Evolutionary conservation across 106 monocot species (phyloP).

Genomic region (Alisma plantagoaquatica): DNA sequence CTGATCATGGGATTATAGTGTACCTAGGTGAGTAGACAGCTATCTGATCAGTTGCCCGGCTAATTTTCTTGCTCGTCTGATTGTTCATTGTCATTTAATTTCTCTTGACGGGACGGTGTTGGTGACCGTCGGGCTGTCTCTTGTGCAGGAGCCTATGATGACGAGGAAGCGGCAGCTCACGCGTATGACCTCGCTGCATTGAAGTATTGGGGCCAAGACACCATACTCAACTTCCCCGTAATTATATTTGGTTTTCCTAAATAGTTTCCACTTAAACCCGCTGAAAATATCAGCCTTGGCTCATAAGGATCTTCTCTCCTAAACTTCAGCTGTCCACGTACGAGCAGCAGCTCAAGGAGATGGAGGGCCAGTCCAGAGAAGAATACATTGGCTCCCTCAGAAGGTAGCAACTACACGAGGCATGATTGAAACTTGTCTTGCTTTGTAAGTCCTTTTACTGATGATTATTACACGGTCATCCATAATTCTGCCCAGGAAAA

Average conservation of each 20-base stretch:
- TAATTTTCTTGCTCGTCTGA: too few relatives aligned
- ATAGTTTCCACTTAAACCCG: too few relatives aligned
- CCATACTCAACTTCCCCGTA: slow-evolving; percentile 80
- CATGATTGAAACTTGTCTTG: neutral
- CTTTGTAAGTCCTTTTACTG: neutral
- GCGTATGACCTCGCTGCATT: slow-evolving; percentile 83
- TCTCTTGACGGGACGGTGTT: too few relatives aligned
- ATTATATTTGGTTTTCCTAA: too few relatives aligned
- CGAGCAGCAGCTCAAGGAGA: slow-evolving; percentile 55
- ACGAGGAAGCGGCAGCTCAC: slow-evolving; percentile 70
- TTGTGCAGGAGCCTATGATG: slow-evolving; percentile 78
- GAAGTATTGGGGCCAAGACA: slow-evolving; percentile 88
- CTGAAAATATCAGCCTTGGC: too few relatives aligned
- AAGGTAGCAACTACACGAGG: slow-evolving; percentile 44
- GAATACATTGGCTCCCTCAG: slow-evolving; percentile 77
- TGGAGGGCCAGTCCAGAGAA: slow-evolving; percentile 60
- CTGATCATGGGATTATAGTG: too few relatives aligned
- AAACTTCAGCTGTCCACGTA: slow-evolving; percentile 42
- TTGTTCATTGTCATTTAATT: too few relatives aligned
- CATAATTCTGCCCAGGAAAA: slow-evolving; percentile 61
- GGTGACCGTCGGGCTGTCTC: too few relatives aligned
- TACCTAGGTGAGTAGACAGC: slow-evolving; percentile 81
- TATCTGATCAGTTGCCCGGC: too few relatives aligned
- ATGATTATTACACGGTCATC: neutral
- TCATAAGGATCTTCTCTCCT: too few relatives aligned